These are phyloP conservation scores for Pelargonium australe DNA, from an alignment of 441 rosid species.

Conservation along the genomic window DNA sequence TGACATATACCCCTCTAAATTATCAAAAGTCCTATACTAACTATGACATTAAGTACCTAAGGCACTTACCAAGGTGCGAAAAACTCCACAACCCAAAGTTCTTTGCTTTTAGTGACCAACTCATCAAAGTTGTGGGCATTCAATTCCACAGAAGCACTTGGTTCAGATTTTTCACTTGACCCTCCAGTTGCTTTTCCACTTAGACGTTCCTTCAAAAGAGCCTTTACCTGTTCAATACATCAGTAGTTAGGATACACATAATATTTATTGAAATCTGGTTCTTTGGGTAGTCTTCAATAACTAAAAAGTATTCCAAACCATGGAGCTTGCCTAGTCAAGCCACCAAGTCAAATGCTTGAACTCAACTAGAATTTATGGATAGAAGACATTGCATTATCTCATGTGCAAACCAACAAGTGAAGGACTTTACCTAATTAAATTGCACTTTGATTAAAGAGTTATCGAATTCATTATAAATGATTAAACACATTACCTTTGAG, in stretches of 20 bases:
- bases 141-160: conserved; percentile 70
- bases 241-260: conserved; percentile 4
- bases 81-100: conserved; percentile 95
- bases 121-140: conserved; percentile 83
- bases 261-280: not conserved
- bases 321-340: not conserved
- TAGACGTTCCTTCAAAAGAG: conserved; percentile 80
- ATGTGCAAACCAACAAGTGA: not conserved
- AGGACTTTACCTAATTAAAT: not conserved
- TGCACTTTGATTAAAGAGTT: not conserved
- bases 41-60: not conserved
- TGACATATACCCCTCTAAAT: not conserved
- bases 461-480: not conserved
- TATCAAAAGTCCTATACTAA: conserved; percentile 2
- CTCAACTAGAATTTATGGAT: not conserved
- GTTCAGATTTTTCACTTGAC: conserved; percentile 74
- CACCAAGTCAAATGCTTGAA: not conserved
- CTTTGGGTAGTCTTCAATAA: conserved; percentile 10
- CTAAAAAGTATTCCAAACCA: not conserved
- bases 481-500: not conserved
- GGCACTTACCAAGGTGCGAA: conserved; percentile 91
- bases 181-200: conserved; percentile 73
- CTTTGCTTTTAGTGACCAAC: conserved; percentile 87
- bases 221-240: conserved; percentile 50
- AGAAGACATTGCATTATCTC: conserved; percentile 3